Conservation (phyloP, 352 stramenopile genomes). For the Globisporangium cederbergense region DNA sequence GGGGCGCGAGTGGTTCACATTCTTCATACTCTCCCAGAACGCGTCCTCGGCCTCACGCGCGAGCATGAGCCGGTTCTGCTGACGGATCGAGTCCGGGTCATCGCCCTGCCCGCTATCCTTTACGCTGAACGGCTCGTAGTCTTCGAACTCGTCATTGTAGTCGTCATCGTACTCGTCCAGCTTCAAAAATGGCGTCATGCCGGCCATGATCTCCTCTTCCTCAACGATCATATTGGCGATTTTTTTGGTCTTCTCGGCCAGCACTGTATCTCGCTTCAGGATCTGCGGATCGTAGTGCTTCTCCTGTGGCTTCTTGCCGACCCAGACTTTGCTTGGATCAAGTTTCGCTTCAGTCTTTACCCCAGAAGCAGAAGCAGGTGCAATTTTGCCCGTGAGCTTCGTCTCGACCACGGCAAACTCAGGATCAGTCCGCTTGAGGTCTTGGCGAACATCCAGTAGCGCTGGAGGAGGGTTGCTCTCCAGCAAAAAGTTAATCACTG, state of each 20-base stretch:
- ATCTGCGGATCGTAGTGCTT: conserved; percentile 62
- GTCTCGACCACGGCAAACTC: conserved; percentile 26
- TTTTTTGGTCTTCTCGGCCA: conserved; percentile 54
- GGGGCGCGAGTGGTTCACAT: conserved; percentile 34
- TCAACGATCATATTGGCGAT: conserved; percentile 49
- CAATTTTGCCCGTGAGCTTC: conserved; percentile 21
- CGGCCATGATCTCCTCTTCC: conserved; percentile 33
- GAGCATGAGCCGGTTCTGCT: conserved; percentile 49
- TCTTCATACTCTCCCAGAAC: conserved; percentile 72
- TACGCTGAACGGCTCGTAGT: conserved; percentile 68
- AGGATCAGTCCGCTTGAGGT: conserved; percentile 29
- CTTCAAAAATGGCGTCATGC: conserved; percentile 21
- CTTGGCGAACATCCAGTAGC: conserved; percentile 27
- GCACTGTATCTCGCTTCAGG: conserved; percentile 35
- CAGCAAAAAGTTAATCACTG: conserved; percentile 56
- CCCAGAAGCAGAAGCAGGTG: not conserved
- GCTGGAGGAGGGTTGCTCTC: conserved; percentile 43
- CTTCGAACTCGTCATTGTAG: conserved; percentile 85
- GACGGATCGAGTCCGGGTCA: conserved; percentile 49
- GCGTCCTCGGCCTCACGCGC: conserved; percentile 57
- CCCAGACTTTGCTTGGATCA: conserved; percentile 47
- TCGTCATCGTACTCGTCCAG: conserved; percentile 78
- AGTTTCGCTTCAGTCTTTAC: conserved; percentile 35
- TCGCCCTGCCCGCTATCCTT: conserved; percentile 39
- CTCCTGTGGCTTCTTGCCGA: conserved; percentile 61